Base-by-base conservation (phyloP, 2,329 filamentous ascomycete genomes). In the Aspergillus pseudoterreus region DNA sequence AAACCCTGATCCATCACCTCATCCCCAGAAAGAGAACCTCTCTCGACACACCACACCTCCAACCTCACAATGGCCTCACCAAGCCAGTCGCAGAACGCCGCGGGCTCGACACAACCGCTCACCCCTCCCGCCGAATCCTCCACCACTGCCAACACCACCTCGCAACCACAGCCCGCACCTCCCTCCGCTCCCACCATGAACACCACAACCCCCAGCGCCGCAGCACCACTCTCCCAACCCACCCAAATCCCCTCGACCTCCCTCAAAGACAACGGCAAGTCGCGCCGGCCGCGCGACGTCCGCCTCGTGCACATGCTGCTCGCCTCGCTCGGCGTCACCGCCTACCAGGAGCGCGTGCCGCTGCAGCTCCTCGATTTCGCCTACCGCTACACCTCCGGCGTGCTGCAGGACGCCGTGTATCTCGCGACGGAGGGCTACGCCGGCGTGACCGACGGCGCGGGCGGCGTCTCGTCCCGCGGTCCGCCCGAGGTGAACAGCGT, bases 291-390 rank as follows among this genome's bases (percentile, higher is more conserved):
- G 21, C 74, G 76, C 57, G 77, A 79, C 58, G 74, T 77, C 41
- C 75, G 77, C 19, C 65, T 78, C 47, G 73, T 79, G 43, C 76
- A 79, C 56, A 76, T 78, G 64, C 69, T 79, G 39, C 75, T 79
- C 44, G 71, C 75, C 48, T 74, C 74, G 1, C 70, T 75, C 21
- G 77, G 77, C 35, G 74, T 79, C 42, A 74, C 69, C 14, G 69
- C 75, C 12, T 79, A 79, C 62, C 76, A 79, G 65, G 76, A 79
- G 57, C 74, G 76, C n/a, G 75, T 79, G 0, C 76, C 76, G 1
- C 67, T 79, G 3, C 76, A 79, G 57, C 72, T 79, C 36, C 74
- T 79, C 63, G 76, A 79, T 56, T 78, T 79, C 57, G 77, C 75
- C 45, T 78, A 79, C 68, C 73, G 77, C 49, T 81, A 81, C 63